These are phyloP conservation scores for Hymenoscyphus occultus DNA, from an alignment of 2,329 filamentous ascomycete species.

Conservation along the genomic window DNA sequence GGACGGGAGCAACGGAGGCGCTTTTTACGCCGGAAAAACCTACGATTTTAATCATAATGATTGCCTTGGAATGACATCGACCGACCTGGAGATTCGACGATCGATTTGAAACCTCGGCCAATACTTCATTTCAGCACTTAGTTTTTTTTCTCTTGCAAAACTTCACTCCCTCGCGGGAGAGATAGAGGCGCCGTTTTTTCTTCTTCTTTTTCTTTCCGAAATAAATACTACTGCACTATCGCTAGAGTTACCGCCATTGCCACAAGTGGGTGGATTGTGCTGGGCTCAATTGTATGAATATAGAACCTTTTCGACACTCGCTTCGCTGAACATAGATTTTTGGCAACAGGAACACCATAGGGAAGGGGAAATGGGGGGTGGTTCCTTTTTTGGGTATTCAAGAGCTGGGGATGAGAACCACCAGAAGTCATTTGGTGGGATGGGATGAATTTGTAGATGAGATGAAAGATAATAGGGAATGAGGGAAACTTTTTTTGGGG, in stretches of 20 bases:
- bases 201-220: slow-evolving; percentile 18
- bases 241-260: slow-evolving; percentile 34
- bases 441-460: neutral
- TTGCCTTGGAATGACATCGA: slow-evolving; percentile 7
- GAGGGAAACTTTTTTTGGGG: neutral
- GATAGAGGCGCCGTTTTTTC: slow-evolving; percentile 7
- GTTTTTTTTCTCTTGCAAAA: slow-evolving; percentile 6
- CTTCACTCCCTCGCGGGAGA: neutral
- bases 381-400: slow-evolving; percentile 12
- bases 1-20: neutral
- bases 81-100: slow-evolving; percentile 1
- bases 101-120: neutral
- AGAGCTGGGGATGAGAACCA: neutral
- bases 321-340: slow-evolving; percentile 30
- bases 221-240: slow-evolving; percentile 29
- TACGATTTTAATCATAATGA: slow-evolving; percentile 31
- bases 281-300: slow-evolving; percentile 31
- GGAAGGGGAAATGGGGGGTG: neutral
- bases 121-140: slow-evolving; percentile 9
- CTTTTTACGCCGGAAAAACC: slow-evolving; percentile 10
- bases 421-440: neutral
- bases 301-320: slow-evolving; percentile 21
- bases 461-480: neutral
- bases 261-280: slow-evolving; percentile 20
- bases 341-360: neutral